phyloP scores from a whole-genome alignment of 495 filamentous ascomycete genomes.

The Tuber borchii region DNA sequence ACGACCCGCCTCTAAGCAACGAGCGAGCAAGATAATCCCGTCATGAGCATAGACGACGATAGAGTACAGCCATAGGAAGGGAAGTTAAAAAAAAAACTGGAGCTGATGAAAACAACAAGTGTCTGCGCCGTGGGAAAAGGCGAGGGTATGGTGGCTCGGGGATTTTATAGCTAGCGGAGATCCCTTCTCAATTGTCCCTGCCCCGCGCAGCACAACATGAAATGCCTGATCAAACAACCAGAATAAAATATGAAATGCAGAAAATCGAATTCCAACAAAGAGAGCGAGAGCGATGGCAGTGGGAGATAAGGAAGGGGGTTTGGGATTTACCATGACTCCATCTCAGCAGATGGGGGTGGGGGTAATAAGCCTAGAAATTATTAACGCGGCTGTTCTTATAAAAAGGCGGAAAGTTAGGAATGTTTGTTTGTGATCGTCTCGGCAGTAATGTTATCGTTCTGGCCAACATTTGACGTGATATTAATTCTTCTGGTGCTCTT shows the following conservation, averaged over 20 bases:
- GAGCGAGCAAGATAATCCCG: background rate
- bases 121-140: background rate
- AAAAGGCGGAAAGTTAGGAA: background rate
- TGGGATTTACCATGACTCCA: conserved; percentile 1
- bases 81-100: background rate
- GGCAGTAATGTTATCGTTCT: background rate
- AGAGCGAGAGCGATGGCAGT: background rate
- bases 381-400: background rate
- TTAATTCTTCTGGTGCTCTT: background rate
- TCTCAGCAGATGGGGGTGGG: background rate
- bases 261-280: background rate
- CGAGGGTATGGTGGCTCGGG: background rate
- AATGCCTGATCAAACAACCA: background rate
- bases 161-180: background rate
- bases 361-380: background rate
- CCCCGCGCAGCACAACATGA: background rate
- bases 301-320: background rate
- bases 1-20: background rate
- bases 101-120: background rate
- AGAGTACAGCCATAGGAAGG: background rate
- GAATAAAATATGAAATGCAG: background rate
- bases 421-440: background rate
- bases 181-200: background rate
- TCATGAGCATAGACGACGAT: background rate
- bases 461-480: background rate